Evolutionary conservation across 2,329 filamentous ascomycete genomes (phyloP).

Genomic region (Aspergillus uvarum): DNA sequence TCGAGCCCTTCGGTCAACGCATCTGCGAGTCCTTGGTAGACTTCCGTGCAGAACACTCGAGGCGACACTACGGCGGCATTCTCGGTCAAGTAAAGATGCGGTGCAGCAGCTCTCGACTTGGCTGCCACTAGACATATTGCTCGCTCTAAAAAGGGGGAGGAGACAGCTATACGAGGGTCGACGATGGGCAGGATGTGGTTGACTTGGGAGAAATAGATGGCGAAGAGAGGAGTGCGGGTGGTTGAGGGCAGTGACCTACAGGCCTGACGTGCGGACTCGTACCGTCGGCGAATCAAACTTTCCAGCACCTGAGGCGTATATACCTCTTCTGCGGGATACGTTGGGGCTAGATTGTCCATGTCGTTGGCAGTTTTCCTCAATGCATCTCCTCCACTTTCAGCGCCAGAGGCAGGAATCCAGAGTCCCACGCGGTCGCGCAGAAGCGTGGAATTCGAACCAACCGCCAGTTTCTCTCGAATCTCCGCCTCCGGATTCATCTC

Average conservation of each 20-base stretch:
- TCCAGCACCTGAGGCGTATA: neutral
- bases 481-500: slow-evolving; percentile 44
- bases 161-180: slow-evolving; percentile 29
- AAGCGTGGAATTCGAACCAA: slow-evolving; percentile 18
- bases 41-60: slow-evolving; percentile 39
- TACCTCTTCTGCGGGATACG: neutral
- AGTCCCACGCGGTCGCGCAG: slow-evolving; percentile 33
- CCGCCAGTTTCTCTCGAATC: slow-evolving; percentile 35
- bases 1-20: slow-evolving; percentile 42
- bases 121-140: slow-evolving; percentile 44
- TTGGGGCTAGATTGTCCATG: slow-evolving; percentile 13
- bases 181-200: slow-evolving; percentile 41
- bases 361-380: slow-evolving; percentile 4
- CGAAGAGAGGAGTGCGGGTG: slow-evolving; percentile 33
- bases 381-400: neutral
- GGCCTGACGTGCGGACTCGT: slow-evolving; percentile 27
- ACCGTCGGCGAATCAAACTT: slow-evolving; percentile 17
- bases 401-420: slow-evolving; percentile 31
- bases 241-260: slow-evolving; percentile 32
- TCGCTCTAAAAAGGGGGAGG: slow-evolving; percentile 39
- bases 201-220: slow-evolving; percentile 39
- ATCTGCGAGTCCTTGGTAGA: slow-evolving; percentile 38
- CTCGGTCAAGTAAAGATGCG: slow-evolving; percentile 31
- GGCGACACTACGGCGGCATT: slow-evolving; percentile 30
- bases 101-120: slow-evolving; percentile 32